Base-by-base conservation (phyloP, 2,329 filamentous ascomycete genomes). In the Periconia sp. region DNA sequence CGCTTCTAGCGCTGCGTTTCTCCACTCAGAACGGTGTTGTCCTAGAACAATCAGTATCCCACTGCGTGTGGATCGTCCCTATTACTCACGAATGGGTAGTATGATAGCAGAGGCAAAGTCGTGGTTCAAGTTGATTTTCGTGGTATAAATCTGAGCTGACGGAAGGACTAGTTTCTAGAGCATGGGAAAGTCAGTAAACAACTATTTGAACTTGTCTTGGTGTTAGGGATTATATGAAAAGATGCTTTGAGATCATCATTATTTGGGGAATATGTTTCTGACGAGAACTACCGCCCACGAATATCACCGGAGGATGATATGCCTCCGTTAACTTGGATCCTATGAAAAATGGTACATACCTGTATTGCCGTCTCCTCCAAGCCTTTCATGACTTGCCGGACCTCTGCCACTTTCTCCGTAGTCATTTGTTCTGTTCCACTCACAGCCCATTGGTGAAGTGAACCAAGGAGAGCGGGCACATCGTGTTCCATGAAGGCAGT, bases 101-200 rank as follows among this genome's bases (percentile, higher is more conserved):
- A 50, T 33, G 15, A 52, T 45, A 10, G 46, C 31, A 18, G 46
- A 30, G 2, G 43, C 42, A 28, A 52, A 52, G 16, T 52, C 42
- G 3, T 38, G 25, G 16, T 50, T 45, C 11, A 52, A 28, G 8
- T 37, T 47, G 10, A 36, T 33, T 21, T 25, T 33, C 5, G 46
- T 29, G 2, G n/a, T 30, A 3, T 52, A 36, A 7, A 50, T 39
- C 13, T 50, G 45, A 10, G 42, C 26, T 2, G 49, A 40, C 21
- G 46, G 42, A 12, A 46, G 32, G 5, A 47, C 34, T 19, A 52
- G 33, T 39, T 44, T 50, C 49, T 52, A n/a, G n/a, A n/a, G n/a
- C n/a, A n/a, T n/a, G n/a, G n/a, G n/a, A n/a, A n/a, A n/a, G n/a
- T n/a, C n/a, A n/a, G n/a, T n/a, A n/a, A n/a, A n/a, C n/a, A n/a